These are phyloP conservation scores for Sergeia podlipaevii DNA, from an alignment of 208 protist genomes.

Conservation along the genomic window DNA sequence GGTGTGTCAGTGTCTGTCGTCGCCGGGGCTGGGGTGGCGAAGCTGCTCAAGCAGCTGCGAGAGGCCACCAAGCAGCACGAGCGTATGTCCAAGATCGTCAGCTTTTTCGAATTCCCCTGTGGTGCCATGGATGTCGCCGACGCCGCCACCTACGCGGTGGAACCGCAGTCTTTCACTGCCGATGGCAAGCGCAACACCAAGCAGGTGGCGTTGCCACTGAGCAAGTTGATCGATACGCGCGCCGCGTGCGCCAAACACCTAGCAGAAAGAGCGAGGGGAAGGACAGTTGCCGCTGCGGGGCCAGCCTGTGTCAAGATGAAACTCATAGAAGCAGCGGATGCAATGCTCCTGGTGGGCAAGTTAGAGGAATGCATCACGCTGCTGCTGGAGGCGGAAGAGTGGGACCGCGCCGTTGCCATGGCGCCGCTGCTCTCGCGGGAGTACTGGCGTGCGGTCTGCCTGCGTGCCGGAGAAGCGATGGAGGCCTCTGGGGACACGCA, in stretches of 20 bases:
- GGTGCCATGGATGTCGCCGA: conserved; percentile 62
- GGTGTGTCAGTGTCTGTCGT: conserved; percentile 24
- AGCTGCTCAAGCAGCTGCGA: conserved; percentile 52
- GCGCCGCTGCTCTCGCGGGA: conserved; percentile 82
- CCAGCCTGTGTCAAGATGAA: conserved; percentile 50
- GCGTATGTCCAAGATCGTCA: conserved; percentile 50
- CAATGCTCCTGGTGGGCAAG: conserved; percentile 68
- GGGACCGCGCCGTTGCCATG: conserved; percentile 85
- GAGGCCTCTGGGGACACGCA: conserved; percentile 45
- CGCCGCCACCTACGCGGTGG: conserved; percentile 31
- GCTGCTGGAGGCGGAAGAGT: conserved; percentile 84
- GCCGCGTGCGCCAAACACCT: conserved; percentile 38
- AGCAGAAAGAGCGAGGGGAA: conserved; percentile 64
- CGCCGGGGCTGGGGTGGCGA: conserved; percentile 45
- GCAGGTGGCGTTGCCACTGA: conserved; percentile 33
- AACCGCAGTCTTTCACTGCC: conserved; percentile 32
- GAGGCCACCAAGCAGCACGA: conserved; percentile 37
- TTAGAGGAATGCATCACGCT: conserved; percentile 77
- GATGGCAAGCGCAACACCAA: conserved; percentile 19
- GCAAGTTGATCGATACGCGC: conserved; percentile 40
- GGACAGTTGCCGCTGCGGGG: conserved; percentile 49
- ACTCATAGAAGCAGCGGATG: conserved; percentile 68
- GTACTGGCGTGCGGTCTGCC: conserved; percentile 80
- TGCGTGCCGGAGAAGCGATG: conserved; percentile 67
- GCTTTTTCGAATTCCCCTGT: conserved; percentile 81